Conservation (phyloP, 257 asterid species). For the Capsicum rhomboideum region DNA sequence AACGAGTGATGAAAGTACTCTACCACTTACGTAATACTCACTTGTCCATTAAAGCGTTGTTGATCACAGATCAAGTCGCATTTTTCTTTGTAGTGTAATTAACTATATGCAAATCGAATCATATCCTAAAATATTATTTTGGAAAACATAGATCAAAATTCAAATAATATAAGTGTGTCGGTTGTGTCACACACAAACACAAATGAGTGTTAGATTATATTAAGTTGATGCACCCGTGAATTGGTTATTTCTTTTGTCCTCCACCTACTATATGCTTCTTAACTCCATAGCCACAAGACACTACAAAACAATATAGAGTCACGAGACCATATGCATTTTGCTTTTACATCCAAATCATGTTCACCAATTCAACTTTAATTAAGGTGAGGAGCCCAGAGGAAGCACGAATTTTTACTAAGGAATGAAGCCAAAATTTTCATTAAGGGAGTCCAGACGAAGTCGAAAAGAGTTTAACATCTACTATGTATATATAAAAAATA, state of each 20-base stretch:
- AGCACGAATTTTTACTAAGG: too few relatives aligned
- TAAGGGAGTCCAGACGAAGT: too few relatives aligned
- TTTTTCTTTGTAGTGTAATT: background rate
- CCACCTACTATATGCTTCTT: background rate
- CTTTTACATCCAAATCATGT: slow-evolving; percentile 10
- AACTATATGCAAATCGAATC: background rate
- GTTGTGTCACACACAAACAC: background rate
- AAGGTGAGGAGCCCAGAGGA: too few relatives aligned
- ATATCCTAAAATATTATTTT: background rate
- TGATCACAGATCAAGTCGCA: too few relatives aligned
- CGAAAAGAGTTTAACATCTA: too few relatives aligned
- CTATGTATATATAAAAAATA: too few relatives aligned
- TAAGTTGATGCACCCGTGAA: slow-evolving; percentile 24
- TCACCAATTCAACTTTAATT: background rate
- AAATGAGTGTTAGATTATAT: background rate
- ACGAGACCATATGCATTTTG: slow-evolving; percentile 30
- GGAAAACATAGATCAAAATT: background rate
- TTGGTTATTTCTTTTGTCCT: slow-evolving; percentile 13
- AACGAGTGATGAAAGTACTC: too few relatives aligned
- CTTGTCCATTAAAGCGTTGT: too few relatives aligned
- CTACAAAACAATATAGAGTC: slow-evolving; percentile 54
- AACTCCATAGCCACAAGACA: slow-evolving; percentile 35
- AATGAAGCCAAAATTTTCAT: too few relatives aligned
- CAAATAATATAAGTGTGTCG: background rate
- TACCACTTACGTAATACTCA: too few relatives aligned